Percentiles rank a stretch among this genome's conserved stretches.
Conservation (phyloP, 768 basidiomycete genomes). For the Lactarius hatsudake region DNA sequence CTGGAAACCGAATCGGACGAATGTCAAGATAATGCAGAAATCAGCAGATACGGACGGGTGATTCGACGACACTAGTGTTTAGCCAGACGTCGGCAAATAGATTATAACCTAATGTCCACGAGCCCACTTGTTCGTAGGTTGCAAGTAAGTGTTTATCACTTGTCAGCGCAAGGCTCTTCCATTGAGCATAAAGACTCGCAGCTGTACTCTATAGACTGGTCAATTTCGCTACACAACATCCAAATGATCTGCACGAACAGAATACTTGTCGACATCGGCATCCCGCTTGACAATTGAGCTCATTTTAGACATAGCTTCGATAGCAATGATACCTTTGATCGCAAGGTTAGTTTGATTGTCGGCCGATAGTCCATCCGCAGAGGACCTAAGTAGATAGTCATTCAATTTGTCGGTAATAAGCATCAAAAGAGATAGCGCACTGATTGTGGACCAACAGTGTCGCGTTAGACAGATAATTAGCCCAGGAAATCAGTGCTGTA, state of each 20-base stretch:
- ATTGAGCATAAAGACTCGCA: conserved; percentile 8
- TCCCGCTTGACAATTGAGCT: conserved; percentile 32
- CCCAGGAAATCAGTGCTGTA: conserved; percentile 32
- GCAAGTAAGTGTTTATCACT: conserved; percentile 8
- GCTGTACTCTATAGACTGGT: conserved; percentile 2
- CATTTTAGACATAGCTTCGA: conserved; percentile 61
- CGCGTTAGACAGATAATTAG: conserved; percentile 34
- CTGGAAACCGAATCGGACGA: conserved; percentile 6
- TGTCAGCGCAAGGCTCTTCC: conserved; percentile 17
- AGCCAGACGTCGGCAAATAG: conserved; percentile 59
- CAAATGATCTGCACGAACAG: conserved; percentile 25
- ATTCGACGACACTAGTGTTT: conserved; percentile 48
- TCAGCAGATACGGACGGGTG: conserved; percentile 13
- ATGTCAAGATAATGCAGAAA: not conserved
- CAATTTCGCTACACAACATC: not conserved
- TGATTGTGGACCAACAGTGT: conserved; percentile 55
- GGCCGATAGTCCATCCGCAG: not conserved
- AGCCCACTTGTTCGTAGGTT: conserved; percentile 25
- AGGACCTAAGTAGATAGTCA: conserved; percentile 5
- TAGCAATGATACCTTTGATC: conserved; percentile 68
- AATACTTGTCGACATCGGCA: conserved; percentile 29
- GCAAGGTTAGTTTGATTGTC: conserved; percentile 71
- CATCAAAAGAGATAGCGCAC: conserved; percentile 46
- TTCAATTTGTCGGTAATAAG: not conserved
- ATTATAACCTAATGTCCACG: conserved; percentile 64